Base-by-base conservation (phyloP, 2,329 filamentous ascomycete genomes). In the Fusarium burgessii region DNA sequence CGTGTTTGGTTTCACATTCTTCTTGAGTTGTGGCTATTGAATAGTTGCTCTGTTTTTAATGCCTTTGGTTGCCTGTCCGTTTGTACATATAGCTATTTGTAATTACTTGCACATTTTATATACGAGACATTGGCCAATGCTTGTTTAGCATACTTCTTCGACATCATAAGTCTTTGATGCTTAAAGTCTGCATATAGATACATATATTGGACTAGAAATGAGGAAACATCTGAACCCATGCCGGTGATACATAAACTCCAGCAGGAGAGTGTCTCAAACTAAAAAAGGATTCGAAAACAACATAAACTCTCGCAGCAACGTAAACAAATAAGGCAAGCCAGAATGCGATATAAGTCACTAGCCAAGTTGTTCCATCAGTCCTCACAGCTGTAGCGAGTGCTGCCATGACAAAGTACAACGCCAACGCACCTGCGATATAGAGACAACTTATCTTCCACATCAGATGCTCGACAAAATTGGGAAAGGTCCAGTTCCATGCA, bases 1-100 rank as follows among this genome's bases (percentile, higher is more conserved):
- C 41, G 45, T 55, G 54, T 56, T 68, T 60, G 47, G 42, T 67
- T 71, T 55, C 47, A 14, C 58, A 54, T 67, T 61, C 56, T 55
- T 60, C 56, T 55, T 60, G 45, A 59, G 49, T 35, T 62, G 57
- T 50, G 42, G n/a, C 60, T 73, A 74, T 71, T 66, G 65, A 66
- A 63, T 65, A 75, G 51, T 49, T 54, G 49, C 43, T 64, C 56
- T 41, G 42, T 56, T 58, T 46, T 52, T 32, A 63, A 51, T 47
- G 40, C 23, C 25, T 50, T 51, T 27, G 25, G 36, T 33, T 58
- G 36, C 32, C 20, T 67, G 51, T 27, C 43, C 61, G 52, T 60
- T 32, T 58, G 57, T 65, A 74, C 46, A 64, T 55, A 58, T 75
- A 69, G 61, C 35, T 66, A 56, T 54, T 75, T 72, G 71, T 74